Conservation (phyloP, 129 eudicot species). For the Erigeron canadensis region DNA sequence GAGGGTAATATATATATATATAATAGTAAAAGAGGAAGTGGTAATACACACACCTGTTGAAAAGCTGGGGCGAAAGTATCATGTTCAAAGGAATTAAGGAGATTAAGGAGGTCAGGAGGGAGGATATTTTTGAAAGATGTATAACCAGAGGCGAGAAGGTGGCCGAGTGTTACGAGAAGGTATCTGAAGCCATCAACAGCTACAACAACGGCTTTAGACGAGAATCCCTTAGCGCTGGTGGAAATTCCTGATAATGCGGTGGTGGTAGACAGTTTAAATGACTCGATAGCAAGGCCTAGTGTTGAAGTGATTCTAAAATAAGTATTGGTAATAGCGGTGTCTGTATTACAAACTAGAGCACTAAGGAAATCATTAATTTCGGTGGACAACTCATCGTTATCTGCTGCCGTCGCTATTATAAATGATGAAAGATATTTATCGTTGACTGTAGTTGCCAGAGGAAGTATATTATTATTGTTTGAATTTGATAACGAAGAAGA, state of each 20-base stretch:
- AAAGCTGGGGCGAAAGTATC: conserved; percentile 50
- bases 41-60: conserved; percentile 68
- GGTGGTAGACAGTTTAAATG: conserved; percentile 48
- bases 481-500: conserved; percentile 17
- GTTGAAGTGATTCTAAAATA: conserved; percentile 44
- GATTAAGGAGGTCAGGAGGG: conserved; percentile 60
- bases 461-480: conserved; percentile 31
- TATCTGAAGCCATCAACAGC: conserved; percentile 53
- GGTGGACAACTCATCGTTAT: conserved; percentile 11
- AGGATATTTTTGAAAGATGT: conserved; percentile 56
- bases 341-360: conserved; percentile 48
- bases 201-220: conserved; percentile 46
- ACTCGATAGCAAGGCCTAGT: conserved; percentile 38
- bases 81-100: conserved; percentile 48
- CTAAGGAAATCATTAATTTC: conserved; percentile 41
- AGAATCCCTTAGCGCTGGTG: conserved; percentile 46
- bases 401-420: conserved; percentile 15
- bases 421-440: conserved; percentile 20
- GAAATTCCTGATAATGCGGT: conserved; percentile 46
- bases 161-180: conserved; percentile 30
- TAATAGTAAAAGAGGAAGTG: not conserved
- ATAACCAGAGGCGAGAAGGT: conserved; percentile 57
- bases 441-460: conserved; percentile 33
- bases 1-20: not conserved
- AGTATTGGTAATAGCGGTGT: conserved; percentile 44